A percentile compares a stretch with the other conserved stretches of the same genome.
Conservation (phyloP, 306 rosid species). For the Quercus berberidifolia region DNA sequence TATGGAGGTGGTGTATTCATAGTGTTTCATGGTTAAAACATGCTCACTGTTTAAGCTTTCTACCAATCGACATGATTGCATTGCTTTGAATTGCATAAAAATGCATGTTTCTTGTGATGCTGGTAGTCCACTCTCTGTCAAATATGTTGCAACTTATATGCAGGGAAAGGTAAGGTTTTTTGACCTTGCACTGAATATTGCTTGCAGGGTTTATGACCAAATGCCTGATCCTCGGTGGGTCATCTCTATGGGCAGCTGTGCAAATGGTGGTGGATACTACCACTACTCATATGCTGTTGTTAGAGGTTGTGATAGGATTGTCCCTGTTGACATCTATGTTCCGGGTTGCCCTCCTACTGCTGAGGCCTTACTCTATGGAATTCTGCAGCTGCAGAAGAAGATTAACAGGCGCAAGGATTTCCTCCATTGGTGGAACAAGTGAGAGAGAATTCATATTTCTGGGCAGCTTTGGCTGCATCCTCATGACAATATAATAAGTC, state of each 20-base stretch:
- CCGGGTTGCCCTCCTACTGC: conserved; percentile 99
- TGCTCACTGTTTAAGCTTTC: neutral
- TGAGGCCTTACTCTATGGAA: conserved; percentile 86
- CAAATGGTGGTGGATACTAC: conserved; percentile 99
- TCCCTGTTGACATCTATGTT: conserved; percentile 92
- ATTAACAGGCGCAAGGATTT: conserved; percentile 97
- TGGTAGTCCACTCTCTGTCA: neutral
- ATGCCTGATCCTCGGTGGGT: conserved; percentile 99
- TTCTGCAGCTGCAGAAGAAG: conserved; percentile 98
- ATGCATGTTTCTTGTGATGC: neutral
- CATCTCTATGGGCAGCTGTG: conserved; percentile 99
- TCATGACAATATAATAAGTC: conserved; percentile 36
- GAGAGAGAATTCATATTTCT: conserved; percentile 43
- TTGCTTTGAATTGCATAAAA: neutral
- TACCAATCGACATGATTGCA: neutral
- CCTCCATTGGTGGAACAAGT: conserved; percentile 93
- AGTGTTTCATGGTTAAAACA: neutral
- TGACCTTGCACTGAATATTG: conserved; percentile 5
- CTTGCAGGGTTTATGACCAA: conserved; percentile 93
- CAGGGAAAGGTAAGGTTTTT: neutral
- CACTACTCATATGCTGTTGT: conserved; percentile 96
- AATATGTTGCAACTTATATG: neutral
- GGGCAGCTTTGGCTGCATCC: conserved; percentile 30
- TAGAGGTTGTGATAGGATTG: conserved; percentile 93
- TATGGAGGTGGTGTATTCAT: neutral